phyloP scores from a whole-genome alignment of 2,329 filamentous ascomycete species.

The Beauveria brongniartii region DNA sequence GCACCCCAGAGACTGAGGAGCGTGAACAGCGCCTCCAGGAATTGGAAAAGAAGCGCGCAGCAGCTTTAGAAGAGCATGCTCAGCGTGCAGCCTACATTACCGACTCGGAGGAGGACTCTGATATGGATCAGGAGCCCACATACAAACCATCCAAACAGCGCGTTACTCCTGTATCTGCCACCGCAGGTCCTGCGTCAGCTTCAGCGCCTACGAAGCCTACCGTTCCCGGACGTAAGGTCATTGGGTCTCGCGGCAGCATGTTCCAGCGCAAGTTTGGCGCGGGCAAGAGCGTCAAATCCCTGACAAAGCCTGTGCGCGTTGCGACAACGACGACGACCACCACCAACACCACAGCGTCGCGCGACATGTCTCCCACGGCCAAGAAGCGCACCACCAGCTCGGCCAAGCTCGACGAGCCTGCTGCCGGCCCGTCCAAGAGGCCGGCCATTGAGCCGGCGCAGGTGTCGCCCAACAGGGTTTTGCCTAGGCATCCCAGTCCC shows the following conservation, averaged over 20 bases:
- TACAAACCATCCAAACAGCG: neutral
- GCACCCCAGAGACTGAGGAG: constrained; percentile 17
- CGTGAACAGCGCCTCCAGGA: constrained; percentile 16
- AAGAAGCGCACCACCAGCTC: constrained; percentile 10
- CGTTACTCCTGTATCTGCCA: neutral
- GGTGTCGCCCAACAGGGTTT: neutral
- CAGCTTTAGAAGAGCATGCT: constrained; percentile 24
- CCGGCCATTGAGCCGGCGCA: constrained; percentile 32
- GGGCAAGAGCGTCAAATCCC: neutral
- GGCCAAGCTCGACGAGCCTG: neutral
- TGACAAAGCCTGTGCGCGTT: neutral
- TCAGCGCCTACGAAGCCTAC: neutral
- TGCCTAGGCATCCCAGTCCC: neutral
- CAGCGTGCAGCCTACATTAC: constrained; percentile 31
- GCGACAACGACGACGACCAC: neutral
- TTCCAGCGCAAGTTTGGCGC: constrained; percentile 11
- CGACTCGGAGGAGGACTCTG: constrained; percentile 30
- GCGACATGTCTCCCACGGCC: constrained; percentile 14
- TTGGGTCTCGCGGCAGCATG: constrained; percentile 1
- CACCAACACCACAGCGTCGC: constrained; percentile 8
- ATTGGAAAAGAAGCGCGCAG: constrained; percentile 17
- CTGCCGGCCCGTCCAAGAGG: constrained; percentile 27
- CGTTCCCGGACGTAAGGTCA: neutral
- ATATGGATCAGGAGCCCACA: constrained; percentile 12
- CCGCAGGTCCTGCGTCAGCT: neutral